Conservation (phyloP, 1,284 basidiomycete species). For the Tranzscheliella williamsii region DNA sequence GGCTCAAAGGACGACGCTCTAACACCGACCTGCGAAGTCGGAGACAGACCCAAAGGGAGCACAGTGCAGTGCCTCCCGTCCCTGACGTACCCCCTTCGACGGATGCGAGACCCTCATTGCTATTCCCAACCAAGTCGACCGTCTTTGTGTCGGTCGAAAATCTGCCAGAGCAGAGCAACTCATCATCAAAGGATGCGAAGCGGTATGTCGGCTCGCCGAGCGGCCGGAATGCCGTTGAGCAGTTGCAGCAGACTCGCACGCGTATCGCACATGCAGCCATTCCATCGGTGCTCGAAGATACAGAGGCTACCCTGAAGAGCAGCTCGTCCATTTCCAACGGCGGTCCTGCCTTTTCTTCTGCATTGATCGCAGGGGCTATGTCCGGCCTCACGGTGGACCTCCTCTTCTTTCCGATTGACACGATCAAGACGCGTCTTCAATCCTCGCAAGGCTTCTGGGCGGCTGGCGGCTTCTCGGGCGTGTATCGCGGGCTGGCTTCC, state of each 20-base stretch:
- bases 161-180: constrained; percentile 3
- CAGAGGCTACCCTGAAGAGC: background rate
- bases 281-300: constrained; percentile 24
- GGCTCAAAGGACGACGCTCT: constrained; percentile 14
- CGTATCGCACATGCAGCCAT: constrained; percentile 17
- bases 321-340: no score
- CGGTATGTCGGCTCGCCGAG: no score
- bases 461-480: constrained; percentile 85
- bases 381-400: constrained; percentile 68
- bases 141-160: constrained; percentile 13
- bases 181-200: no score
- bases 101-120: no score
- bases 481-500: constrained; percentile 93
- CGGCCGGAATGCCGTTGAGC: constrained; percentile 8
- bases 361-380: constrained; percentile 48
- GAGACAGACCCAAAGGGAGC: no score
- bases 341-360: constrained; percentile 24
- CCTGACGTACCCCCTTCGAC: no score
- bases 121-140: constrained; percentile 8
- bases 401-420: constrained; percentile 94
- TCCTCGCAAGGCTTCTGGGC: constrained; percentile 80
- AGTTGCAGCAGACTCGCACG: constrained; percentile 1
- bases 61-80: no score
- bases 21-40: constrained; percentile 5
- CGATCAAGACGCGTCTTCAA: constrained; percentile 91